Percentiles rank a stretch among this genome's conserved stretches.
Conservation (phyloP, 176 grass and related monocot species). For the Thalia dealbata region DNA sequence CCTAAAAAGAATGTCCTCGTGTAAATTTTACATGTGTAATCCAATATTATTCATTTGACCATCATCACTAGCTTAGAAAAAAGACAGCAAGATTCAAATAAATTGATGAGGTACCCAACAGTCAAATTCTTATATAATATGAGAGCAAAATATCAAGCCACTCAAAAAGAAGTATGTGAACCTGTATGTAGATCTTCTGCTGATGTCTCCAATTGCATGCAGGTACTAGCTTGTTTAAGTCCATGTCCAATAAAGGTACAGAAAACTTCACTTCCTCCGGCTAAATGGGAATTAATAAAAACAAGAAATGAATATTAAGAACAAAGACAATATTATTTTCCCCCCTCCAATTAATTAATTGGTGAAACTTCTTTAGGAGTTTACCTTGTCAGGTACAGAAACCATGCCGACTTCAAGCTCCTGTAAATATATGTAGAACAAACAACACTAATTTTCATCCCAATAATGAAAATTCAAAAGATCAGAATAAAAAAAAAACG, state of each 20-base stretch:
- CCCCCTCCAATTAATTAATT: background rate
- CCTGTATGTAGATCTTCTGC: slow-evolving; percentile 66
- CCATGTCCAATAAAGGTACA: slow-evolving; percentile 77
- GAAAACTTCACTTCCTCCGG: slow-evolving; percentile 85
- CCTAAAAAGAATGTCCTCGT: background rate
- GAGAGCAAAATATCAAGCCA: background rate
- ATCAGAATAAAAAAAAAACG: background rate
- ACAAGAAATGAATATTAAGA: background rate
- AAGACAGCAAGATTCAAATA: background rate
- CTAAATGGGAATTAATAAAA: slow-evolving; percentile 26
- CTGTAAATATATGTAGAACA: slow-evolving; percentile 26
- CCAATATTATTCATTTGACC: background rate
- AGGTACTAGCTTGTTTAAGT: slow-evolving; percentile 59
- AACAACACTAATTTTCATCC: background rate
- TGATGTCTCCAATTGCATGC: slow-evolving; percentile 76
- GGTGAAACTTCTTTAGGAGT: slow-evolving; percentile 3
- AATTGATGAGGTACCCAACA: background rate
- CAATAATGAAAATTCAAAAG: background rate
- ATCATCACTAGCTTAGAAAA: background rate
- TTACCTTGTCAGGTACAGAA: slow-evolving; percentile 44
- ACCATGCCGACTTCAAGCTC: slow-evolving; percentile 49
- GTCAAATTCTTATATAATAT: background rate
- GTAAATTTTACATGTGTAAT: background rate
- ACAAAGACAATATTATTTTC: background rate
- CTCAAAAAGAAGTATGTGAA: background rate